Base-by-base conservation (phyloP, 345 rosid species). In the Populus euphratica region DNA sequence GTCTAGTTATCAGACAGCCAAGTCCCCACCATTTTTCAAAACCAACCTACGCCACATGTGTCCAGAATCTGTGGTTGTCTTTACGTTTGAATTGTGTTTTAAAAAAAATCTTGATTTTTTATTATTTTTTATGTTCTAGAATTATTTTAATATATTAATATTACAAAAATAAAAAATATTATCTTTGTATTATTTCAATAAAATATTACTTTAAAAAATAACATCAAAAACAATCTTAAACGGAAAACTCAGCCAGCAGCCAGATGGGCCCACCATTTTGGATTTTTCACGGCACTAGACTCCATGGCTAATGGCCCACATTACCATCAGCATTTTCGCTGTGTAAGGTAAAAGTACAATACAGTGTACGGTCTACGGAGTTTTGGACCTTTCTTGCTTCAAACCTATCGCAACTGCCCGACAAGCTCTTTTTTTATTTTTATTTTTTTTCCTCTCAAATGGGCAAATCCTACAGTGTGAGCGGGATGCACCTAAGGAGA, bases 311-410 rank as follows among this genome's bases (percentile, higher is more conserved):
- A 49, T 44, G 65, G 66, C 23, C 71, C 21, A 50, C 0, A 1
- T 35, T 35, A 5, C 21, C 39, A 47, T 44, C 33, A 47, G 31
- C 25, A 2, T 38, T 7, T 20, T 10, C 0, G 23, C 8, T 13
- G 31, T 31, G 21, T 66, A n/a, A 59, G 77, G 77, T 25, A 6
- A 27, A 44, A 66, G 77, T 59, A 76, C 61, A 41, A 33, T 8
- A 1, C 29, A 18, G 6, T 41, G 79, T 77, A 77, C 79, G 79
- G 73, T 8, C 0, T 56, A 17, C 68, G 68, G 68, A 56, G 59
- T 2, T 38, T 68, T 52, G 54, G 78, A 36, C 16, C 18, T 31
- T 33, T 66, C 20, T n/a, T 64, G 31, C 29, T 74, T 35, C 49
- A 29, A 44, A 23, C 54, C 35, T 25, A 39, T 13, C 31, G 5